A percentile compares a stretch with the other conserved stretches of the same genome.
phyloP scores from a whole-genome alignment of 1,284 basidiomycete species.

The Uromyces viciae-fabae region DNA sequence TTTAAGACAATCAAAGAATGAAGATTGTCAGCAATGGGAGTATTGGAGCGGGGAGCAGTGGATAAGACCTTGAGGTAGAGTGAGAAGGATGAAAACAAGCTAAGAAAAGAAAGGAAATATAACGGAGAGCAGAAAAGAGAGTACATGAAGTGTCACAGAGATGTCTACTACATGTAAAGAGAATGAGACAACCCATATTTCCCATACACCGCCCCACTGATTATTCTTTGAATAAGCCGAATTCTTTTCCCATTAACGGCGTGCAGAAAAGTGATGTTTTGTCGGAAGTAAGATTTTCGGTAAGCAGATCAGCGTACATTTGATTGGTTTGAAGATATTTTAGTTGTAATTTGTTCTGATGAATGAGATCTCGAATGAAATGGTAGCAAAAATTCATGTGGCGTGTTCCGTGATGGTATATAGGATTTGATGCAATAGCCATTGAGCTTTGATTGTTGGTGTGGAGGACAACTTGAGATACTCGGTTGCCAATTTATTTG shows the following conservation, averaged over 20 bases:
- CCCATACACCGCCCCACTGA: no score
- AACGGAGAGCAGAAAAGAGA: no score
- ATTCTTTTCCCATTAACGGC: background rate
- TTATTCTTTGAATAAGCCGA: background rate
- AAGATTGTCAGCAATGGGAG: no score
- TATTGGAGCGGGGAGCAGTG: no score
- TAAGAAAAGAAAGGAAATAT: no score
- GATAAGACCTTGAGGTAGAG: no score
- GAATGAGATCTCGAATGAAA: background rate
- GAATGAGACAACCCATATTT: no score
- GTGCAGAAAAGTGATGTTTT: background rate
- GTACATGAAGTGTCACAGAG: no score
- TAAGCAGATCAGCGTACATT: background rate
- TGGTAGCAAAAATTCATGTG: background rate
- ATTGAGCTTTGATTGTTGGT: background rate
- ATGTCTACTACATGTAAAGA: no score
- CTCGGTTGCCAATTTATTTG: background rate
- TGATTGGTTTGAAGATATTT: background rate
- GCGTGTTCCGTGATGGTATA: background rate
- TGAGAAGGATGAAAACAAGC: no score
- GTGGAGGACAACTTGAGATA: background rate
- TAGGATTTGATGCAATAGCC: no score
- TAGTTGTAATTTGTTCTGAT: background rate
- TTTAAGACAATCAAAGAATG: no score
- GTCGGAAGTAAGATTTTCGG: background rate